phyloP scores from a whole-genome alignment of 2,329 filamentous ascomycete species.

The Talaromyces sp. region DNA sequence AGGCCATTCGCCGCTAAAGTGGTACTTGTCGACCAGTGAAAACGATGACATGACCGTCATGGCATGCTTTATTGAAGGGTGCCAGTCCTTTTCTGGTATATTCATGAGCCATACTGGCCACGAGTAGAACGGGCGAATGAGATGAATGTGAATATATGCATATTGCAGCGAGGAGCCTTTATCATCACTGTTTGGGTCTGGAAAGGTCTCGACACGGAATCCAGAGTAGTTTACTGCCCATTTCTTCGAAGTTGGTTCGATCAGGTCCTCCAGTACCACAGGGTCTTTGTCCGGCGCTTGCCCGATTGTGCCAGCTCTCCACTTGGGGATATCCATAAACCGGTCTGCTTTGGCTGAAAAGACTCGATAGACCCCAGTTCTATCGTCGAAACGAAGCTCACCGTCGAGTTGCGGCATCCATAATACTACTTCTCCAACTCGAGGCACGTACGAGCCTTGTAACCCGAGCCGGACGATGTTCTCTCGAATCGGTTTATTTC shows the following conservation, averaged over 20 bases:
- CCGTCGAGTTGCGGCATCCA: constrained; percentile 34
- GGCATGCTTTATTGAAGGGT: constrained; percentile 52
- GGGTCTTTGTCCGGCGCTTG: constrained; percentile 44
- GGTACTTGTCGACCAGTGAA: constrained; percentile 48
- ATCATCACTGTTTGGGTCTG: constrained; percentile 45
- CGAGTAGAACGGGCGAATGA: constrained; percentile 50
- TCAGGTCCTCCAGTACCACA: constrained; percentile 42
- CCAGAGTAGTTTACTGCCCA: constrained; percentile 47
- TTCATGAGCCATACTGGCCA: constrained; percentile 47
- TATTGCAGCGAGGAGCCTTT: constrained; percentile 51
- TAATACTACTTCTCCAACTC: constrained; percentile 53
- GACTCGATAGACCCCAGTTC: constrained; percentile 23
- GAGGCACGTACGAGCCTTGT: constrained; percentile 48
- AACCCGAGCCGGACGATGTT: constrained; percentile 38
- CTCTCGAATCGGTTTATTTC: constrained; percentile 38
- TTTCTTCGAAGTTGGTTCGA: constrained; percentile 32
- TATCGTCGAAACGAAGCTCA: constrained; percentile 31
- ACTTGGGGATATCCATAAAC: constrained; percentile 39
- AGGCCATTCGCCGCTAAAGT: constrained; percentile 52
- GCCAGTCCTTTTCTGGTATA: constrained; percentile 37
- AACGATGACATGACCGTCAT: constrained; percentile 49
- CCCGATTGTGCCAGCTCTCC: constrained; percentile 54
- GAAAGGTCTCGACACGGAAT: constrained; percentile 53
- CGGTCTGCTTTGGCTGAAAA: constrained; percentile 26
- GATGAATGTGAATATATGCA: constrained; percentile 50